Conservation (phyloP, 2,329 filamentous ascomycete species). For the Sclerotiophoma versabilis region DNA sequence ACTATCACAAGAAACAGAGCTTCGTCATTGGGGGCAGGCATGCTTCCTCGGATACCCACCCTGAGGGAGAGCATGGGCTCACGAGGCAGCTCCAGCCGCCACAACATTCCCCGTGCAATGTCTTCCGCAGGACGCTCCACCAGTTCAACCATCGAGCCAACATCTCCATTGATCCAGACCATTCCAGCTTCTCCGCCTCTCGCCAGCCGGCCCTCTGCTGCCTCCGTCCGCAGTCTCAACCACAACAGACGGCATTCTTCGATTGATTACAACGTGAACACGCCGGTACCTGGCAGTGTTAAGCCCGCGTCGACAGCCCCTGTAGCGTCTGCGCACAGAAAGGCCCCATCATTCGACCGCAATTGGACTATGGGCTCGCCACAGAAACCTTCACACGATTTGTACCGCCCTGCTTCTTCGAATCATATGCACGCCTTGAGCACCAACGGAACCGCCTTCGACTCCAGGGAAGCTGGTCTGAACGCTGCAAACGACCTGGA, state of each 20-base stretch:
- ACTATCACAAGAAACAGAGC: slow-evolving; percentile 57
- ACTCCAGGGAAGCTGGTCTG: slow-evolving; percentile 38
- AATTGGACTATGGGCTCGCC: slow-evolving; percentile 62
- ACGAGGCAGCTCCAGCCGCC: slow-evolving; percentile 34
- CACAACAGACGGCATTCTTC: slow-evolving; percentile 89
- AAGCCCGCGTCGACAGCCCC: slow-evolving; percentile 31
- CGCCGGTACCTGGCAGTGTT: slow-evolving; percentile 33
- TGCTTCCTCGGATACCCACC: slow-evolving; percentile 49
- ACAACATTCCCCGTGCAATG: slow-evolving; percentile 41
- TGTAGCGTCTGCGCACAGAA: slow-evolving; percentile 54
- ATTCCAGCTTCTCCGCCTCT: slow-evolving; percentile 51
- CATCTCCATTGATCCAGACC: slow-evolving; percentile 55
- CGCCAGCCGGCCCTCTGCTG: slow-evolving; percentile 72
- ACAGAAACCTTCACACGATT: slow-evolving; percentile 38
- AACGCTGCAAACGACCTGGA: slow-evolving; percentile 69
- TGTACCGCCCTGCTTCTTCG: slow-evolving; percentile 43
- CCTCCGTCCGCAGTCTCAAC: slow-evolving; percentile 80
- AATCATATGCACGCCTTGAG: slow-evolving; percentile 43
- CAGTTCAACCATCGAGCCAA: slow-evolving; percentile 42
- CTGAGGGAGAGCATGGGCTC: slow-evolving; percentile 43
- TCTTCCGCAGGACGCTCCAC: slow-evolving; percentile 42
- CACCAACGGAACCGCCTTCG: slow-evolving; percentile 37
- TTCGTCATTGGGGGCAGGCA: slow-evolving; percentile 50
- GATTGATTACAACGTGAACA: slow-evolving; percentile 69
- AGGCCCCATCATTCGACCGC: slow-evolving; percentile 66